Evolutionary conservation across 805 yeast genomes (phyloP).

Genomic region (Suhomyces sp.): DNA sequence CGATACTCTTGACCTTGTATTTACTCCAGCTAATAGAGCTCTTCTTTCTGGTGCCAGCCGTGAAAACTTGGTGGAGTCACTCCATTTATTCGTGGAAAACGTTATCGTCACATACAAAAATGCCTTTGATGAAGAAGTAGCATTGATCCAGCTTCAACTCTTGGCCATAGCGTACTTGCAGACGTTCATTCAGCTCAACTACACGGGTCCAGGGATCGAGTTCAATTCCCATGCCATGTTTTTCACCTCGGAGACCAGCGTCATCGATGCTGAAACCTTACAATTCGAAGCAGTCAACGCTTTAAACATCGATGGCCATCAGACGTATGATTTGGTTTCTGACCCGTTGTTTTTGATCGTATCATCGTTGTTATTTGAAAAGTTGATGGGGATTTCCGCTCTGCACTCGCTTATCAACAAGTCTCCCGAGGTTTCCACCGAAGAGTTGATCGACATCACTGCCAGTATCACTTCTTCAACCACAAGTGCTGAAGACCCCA

Average conservation of each 20-base stretch:
- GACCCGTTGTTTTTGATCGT: slow-evolving; percentile 37
- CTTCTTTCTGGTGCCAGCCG: too few relatives aligned
- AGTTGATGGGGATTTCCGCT: slow-evolving; percentile 39
- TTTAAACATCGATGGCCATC: slow-evolving; percentile 63
- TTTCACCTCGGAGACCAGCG: slow-evolving; percentile 26
- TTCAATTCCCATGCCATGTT: slow-evolving; percentile 31
- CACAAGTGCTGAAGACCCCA: slow-evolving; percentile 22
- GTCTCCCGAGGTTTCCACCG: slow-evolving; percentile 20
- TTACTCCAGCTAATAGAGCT: slow-evolving; percentile 13
- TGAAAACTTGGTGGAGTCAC: slow-evolving; percentile 18
- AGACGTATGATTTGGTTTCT: slow-evolving; percentile 55
- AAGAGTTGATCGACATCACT: slow-evolving; percentile 21
- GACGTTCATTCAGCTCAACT: slow-evolving; percentile 70
- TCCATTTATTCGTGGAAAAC: slow-evolving; percentile 17
- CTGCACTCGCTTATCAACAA: slow-evolving; percentile 43
- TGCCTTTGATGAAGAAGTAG: slow-evolving; percentile 13
- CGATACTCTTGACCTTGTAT: slow-evolving; percentile 18
- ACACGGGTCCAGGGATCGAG: slow-evolving; percentile 74
- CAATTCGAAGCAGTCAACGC: slow-evolving; percentile 36
- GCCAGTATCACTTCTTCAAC: slow-evolving; percentile 5
- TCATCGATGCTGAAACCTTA: slow-evolving; percentile 15
- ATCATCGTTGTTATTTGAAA: slow-evolving; percentile 33
- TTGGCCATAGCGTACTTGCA: slow-evolving; percentile 64
- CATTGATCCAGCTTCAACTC: slow-evolving; percentile 26
- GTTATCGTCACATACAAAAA: slow-evolving; percentile 10